Conservation (phyloP, 805 yeast genomes). For the Saccharomyces eubayanus region DNA sequence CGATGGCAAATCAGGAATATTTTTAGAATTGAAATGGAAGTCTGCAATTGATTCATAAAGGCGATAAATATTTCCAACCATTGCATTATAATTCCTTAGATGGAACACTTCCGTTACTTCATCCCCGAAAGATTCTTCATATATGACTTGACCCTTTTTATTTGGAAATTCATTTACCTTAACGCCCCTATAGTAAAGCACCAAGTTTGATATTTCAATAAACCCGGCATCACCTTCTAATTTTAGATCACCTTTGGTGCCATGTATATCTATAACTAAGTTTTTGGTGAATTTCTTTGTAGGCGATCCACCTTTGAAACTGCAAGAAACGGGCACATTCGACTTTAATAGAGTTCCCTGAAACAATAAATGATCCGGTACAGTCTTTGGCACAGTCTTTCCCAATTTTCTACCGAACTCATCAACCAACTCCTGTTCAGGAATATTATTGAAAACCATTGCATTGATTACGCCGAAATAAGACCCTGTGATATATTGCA, state of each 20-base stretch:
- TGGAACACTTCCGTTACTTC: slow-evolving; percentile 19
- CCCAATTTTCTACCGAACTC: slow-evolving; percentile 11
- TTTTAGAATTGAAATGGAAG: slow-evolving; percentile 6
- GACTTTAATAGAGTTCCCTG: slow-evolving; percentile 14
- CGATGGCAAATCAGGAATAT: neutral
- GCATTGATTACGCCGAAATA: slow-evolving; percentile 13
- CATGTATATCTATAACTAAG: slow-evolving; percentile 18
- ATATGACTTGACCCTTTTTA: neutral
- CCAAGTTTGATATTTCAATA: slow-evolving; percentile 17
- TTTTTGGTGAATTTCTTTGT: slow-evolving; percentile 18
- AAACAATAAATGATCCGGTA: slow-evolving; percentile 18
- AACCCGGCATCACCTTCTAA: slow-evolving; percentile 21
- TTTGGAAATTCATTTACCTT: slow-evolving; percentile 1
- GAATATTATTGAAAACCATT: slow-evolving; percentile 16
- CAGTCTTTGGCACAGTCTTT: slow-evolving; percentile 8
- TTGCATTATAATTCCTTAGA: slow-evolving; percentile 16
- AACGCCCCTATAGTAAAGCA: slow-evolving; percentile 16
- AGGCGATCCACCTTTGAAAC: slow-evolving; percentile 18
- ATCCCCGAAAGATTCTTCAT: slow-evolving; percentile 5
- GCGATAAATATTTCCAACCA: slow-evolving; percentile 15
- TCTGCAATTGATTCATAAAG: slow-evolving; percentile 15
- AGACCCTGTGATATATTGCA: slow-evolving; percentile 16
- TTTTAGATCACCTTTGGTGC: slow-evolving; percentile 19
- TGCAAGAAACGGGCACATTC: slow-evolving; percentile 17
- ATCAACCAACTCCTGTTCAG: slow-evolving; percentile 11